Evolutionary conservation across 2,329 filamentous ascomycete genomes (phyloP), one percentile per base, ranked within the genome.

Genomic region (Neopestalotiopsis rosae): DNA sequence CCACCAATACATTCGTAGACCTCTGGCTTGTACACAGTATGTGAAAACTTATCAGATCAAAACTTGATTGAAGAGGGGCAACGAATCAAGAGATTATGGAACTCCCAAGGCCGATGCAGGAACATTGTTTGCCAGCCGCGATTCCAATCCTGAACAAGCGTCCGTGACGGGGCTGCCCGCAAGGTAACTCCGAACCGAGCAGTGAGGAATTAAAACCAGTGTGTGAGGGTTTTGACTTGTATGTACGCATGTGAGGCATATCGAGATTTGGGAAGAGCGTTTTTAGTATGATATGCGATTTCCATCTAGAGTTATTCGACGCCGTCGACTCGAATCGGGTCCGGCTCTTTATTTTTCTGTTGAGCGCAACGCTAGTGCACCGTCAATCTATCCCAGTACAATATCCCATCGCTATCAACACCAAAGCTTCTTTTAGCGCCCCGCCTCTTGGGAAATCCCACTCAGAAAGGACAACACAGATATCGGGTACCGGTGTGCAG

Each of bases 131-230:
- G 6, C 17, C 14, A 52, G 17, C 45, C 45, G 45, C 45, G 45
- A 52, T n/a, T 52, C 45, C 45, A 52, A 52, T 52, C 45, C 7
- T 52, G 45, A n/a, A n/a, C 20, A 52, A 52, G 20, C 17, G 45
- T 52, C 45, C 45, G 45, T 10, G 20, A 52, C 45, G 45, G 45
- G 45, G 45, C 45, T n/a, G 45, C 45, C 45, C n/a, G 45, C 45
- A 52, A 52, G 17, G 45, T 52, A 52, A 52, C 45, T 52, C 45
- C 45, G 45, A 52, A 52, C 45, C 45, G 45, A 52, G 45, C 45
- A n/a, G 45, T 52, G 45, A 52, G 45, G 14, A 52, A 52, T 52
- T 17, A 52, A 9, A 7, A 52, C n/a, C 17, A n/a, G 17, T n/a
- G 45, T 7, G 3, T 20, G 20, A 20, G 17, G 7, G 17, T 17